Evolutionary conservation across 208 protist species (phyloP), one percentile per base, ranked within the genome.

Genomic region (Trypanosoma theileri): DNA sequence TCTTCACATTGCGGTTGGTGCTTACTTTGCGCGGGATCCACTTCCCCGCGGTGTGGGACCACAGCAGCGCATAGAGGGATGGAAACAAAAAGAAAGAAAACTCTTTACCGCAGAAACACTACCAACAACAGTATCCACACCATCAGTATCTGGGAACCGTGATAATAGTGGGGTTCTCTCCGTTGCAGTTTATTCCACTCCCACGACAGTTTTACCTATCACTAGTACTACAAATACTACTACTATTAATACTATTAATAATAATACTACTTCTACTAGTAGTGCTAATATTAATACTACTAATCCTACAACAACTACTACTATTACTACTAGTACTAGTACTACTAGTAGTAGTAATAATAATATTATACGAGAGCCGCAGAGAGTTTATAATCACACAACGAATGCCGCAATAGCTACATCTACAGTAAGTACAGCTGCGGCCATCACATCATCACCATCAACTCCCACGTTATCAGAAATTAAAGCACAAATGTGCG

Each of bases 401-500:
- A 35, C 28, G 6, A 35, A 35, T 35, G 28, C 28, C 6, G 28
- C 28, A 35, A 35, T 35, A 35, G 28, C 28, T 35, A 35, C 28
- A 1, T 35, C 28, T 35, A 13, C 19, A 24, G 19, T 6, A 28
- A 52, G n/a, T 53, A 21, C 13, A 45, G 59, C 13, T 26, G 58
- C 9, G 17, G 42, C 8, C 24, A 44, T 19, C 11, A 17, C 60
- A 55, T 16, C 53, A 31, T 40, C 55, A 40, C 16, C 24, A n/a
- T 13, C 44, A 19, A 45, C 35, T 13, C 45, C 45, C 9, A 50
- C 66, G 56, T 68, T 88, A 12, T 57, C 72, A 1, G 78, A 79
- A 14, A 22, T 94, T 14, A 92, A 92, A 74, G 19, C 55, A 22
- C 68, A 82, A 56, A 69, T 93, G 66, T 60, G 74, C 1, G 51